Base-by-base conservation (phyloP, 768 basidiomycete genomes). In the Mycena crocata region DNA sequence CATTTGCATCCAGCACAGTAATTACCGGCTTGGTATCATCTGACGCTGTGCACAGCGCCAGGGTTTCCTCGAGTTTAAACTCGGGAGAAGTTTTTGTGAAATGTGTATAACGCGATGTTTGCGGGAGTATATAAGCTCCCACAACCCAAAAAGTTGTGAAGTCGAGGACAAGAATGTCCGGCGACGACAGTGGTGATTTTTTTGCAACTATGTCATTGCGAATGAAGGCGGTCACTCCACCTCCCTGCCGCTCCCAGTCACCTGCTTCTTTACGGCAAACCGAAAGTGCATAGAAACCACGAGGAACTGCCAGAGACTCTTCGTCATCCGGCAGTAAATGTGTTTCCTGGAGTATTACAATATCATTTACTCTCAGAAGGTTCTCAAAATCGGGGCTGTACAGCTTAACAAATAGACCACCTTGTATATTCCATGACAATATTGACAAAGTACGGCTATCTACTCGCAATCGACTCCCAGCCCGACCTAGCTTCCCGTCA, bases 301-400 rank as follows among this genome's bases (percentile, higher is more conserved):
- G 60, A 13, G 60, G 60, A 10, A 62, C 51, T 15, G 42, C 40
- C 1, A 62, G 50, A 35, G 50, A 44, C 3, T 62, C 60, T 31
- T 62, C 60, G 21, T 62, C 60, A 15, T 62, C 60, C 19, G 60
- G 60, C 14, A 62, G 14, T n/a, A 52, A 15, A 9, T 42, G 39
- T 2, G 60, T 62, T 23, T 62, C 50, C 15, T 44, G 50, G 13
- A 62, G 30, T 24, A 62, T 44, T 2, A 52, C 40, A 23, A 62
- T 24, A 13, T 62, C 60, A 15, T 62, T 39, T 8, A 10, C 60
- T 5, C 35, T 51, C 2, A 62, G 3, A 2, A 62, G 13, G 40
- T 62, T 24, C 50, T 52, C 49, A 52, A 62, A 62, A 14, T 62
- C 60, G 7, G 60, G 60, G 60, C 60, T 62, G 60, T 51, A 52